Base-by-base conservation (phyloP, 176 grass and related monocot species). In the Elaeis guineensis region DNA sequence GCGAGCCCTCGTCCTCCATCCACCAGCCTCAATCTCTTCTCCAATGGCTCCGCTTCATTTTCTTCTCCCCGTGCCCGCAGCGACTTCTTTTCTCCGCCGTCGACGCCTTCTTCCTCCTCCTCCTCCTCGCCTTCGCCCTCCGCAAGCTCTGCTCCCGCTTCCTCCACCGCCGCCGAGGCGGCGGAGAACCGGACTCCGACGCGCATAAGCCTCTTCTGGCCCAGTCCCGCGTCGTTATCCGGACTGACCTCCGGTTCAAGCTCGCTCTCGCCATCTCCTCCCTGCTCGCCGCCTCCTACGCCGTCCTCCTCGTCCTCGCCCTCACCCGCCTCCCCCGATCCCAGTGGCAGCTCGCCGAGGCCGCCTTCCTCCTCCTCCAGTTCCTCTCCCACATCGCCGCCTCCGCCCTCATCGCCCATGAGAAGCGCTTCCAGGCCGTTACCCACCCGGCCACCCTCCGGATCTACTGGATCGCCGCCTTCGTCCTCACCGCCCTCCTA, bases 31-130 rank as follows among this genome's bases (percentile, higher is more conserved):
- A 23, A 23, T 23, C 23, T 23, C 23, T 23, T 23, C 35, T 44
- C 9, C 35, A 44, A 12, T 44, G 35, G 35, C 26, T 39, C 17
- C 52, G 65, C n/a, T 25, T 91, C 81, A 49, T 98, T 16, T 89
- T 98, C 72, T 73, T 97, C 16, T 89, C 87, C 5, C 52, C 55
- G 1, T 97, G 93, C 63, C 77, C 93, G 0, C 93, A 97, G 80
- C 79, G 66, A 7, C 11, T 82, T 29, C 66, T 89, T 21, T 59
- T 92, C 25, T 83, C 81, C 0, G 81, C 72, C 11, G 66, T 74
- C 1, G 75, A 86, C 18, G 70, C 48, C 0, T 39, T 69, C 6
- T 92, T 97, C 93, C 29, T 97, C 14, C 15, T 80, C 17, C 32
- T 29, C 26, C 58, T 90, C 2, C 7, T 63, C 53, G 59, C 53